A percentile compares a stretch with the other conserved stretches of the same genome.
Conservation (phyloP, 768 basidiomycete genomes). For the Paxillus rubicundulus region DNA sequence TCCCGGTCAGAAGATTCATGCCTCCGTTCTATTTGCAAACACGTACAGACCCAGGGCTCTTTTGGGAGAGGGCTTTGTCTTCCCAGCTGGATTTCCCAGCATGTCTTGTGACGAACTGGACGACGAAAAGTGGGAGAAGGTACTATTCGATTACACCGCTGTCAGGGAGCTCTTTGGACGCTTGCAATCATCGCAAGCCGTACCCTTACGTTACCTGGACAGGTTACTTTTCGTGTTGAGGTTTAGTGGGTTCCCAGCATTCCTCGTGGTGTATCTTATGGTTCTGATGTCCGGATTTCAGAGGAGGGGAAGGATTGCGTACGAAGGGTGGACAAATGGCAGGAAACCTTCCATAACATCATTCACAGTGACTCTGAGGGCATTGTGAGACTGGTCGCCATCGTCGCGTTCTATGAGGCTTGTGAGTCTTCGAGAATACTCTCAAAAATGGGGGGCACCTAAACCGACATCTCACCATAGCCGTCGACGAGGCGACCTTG, state of each 20-base stretch:
- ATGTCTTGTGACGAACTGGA: slow-evolving; percentile 4
- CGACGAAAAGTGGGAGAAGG: slow-evolving; percentile 13
- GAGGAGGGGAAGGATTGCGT: slow-evolving; percentile 6
- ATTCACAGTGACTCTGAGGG: too few relatives aligned
- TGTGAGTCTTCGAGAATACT: slow-evolving; percentile 2
- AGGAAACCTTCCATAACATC: neutral
- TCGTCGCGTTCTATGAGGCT: slow-evolving; percentile 16
- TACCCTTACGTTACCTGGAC: slow-evolving; percentile 13
- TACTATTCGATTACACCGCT: slow-evolving; percentile 10
- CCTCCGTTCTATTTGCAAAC: slow-evolving; percentile 18
- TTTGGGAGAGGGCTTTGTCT: slow-evolving; percentile 15
- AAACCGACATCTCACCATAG: neutral
- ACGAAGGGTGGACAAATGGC: neutral
- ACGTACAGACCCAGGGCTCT: slow-evolving; percentile 16
- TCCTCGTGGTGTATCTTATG: neutral
- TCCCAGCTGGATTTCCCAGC: slow-evolving; percentile 4
- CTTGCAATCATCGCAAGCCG: slow-evolving; percentile 7
- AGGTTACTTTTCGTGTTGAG: slow-evolving; percentile 17
- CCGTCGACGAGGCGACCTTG: neutral
- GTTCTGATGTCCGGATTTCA: neutral
- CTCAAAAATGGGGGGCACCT: neutral
- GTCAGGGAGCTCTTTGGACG: slow-evolving; percentile 9
- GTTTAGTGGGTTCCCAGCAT: slow-evolving; percentile 8
- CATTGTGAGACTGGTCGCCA: slow-evolving; percentile 9
- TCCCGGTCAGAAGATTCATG: slow-evolving; percentile 21